phyloP scores from a whole-genome alignment of 1,284 basidiomycete genomes.

The Pseudozyma sp. region DNA sequence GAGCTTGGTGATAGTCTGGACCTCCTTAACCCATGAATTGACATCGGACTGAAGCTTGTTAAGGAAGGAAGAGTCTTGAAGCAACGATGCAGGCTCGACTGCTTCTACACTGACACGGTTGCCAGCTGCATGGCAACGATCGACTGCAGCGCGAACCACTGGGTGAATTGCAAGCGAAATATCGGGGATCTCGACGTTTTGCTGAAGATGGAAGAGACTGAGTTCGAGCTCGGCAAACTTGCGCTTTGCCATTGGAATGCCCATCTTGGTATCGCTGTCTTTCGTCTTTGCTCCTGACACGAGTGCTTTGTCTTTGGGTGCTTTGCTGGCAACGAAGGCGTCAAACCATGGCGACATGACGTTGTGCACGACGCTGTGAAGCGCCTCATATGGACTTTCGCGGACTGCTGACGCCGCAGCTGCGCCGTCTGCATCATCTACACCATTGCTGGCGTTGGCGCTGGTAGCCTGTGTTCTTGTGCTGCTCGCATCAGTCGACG shows the following conservation, averaged over 20 bases:
- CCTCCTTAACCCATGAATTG: slow-evolving; percentile 97
- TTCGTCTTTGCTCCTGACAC: slow-evolving; percentile 49
- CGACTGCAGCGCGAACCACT: slow-evolving; percentile 84
- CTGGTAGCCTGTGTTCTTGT: slow-evolving; percentile 8
- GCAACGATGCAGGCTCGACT: slow-evolving; percentile 76
- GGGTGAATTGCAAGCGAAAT: slow-evolving; percentile 93
- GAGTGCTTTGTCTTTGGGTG: slow-evolving; percentile 47
- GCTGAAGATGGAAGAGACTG: slow-evolving; percentile 94
- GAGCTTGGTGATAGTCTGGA: slow-evolving; percentile 95
- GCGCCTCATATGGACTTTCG: slow-evolving; percentile 83
- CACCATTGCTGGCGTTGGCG: background rate
- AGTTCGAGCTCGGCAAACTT: slow-evolving; percentile 98
- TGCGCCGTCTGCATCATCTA: slow-evolving; percentile 30
- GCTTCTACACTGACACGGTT: slow-evolving; percentile 80
- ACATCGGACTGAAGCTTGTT: slow-evolving; percentile 94
- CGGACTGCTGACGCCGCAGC: slow-evolving; percentile 40
- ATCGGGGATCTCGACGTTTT: slow-evolving; percentile 98
- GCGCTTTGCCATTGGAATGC: slow-evolving; percentile 98
- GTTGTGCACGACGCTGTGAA: slow-evolving; percentile 94
- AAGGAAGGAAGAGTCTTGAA: slow-evolving; percentile 90
- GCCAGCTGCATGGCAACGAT: slow-evolving; percentile 71
- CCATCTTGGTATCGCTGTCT: slow-evolving; percentile 78
- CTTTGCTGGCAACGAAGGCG: slow-evolving; percentile 80
- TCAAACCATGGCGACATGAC: slow-evolving; percentile 99
- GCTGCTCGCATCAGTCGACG: slow-evolving; percentile 7